These are phyloP conservation scores for Drechslerella coelobrocha DNA, from an alignment of 2,329 filamentous ascomycete genomes.

Conservation along the genomic window DNA sequence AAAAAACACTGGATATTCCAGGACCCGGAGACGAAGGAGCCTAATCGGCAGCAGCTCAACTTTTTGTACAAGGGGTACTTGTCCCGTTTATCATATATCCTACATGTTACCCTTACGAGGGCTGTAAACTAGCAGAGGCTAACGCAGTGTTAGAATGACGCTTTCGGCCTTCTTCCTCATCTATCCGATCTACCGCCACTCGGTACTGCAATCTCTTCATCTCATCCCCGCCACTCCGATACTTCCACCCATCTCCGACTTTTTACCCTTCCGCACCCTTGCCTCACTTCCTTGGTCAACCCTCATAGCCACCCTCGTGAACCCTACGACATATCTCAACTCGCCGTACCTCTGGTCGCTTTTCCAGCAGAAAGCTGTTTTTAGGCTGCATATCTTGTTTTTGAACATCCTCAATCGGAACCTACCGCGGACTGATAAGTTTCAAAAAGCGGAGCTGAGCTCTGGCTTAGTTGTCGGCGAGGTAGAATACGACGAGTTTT, in stretches of 20 bases:
- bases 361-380: slow-evolving; percentile 44
- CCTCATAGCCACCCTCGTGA: slow-evolving; percentile 43
- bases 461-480: slow-evolving; percentile 43
- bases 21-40: slow-evolving; percentile 52
- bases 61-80: slow-evolving; percentile 47
- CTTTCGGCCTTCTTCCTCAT: slow-evolving; percentile 53
- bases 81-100: not conserved
- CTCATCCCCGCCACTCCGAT: slow-evolving; percentile 52
- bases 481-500: slow-evolving; percentile 46
- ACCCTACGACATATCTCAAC: slow-evolving; percentile 47
- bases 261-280: slow-evolving; percentile 52
- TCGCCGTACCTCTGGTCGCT: slow-evolving; percentile 48
- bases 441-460: slow-evolving; percentile 36
- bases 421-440: slow-evolving; percentile 44
- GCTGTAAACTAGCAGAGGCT: slow-evolving; percentile 2
- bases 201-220: slow-evolving; percentile 54
- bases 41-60: slow-evolving; percentile 49
- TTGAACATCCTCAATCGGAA: slow-evolving; percentile 46
- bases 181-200: slow-evolving; percentile 55
- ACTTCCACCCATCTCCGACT: slow-evolving; percentile 51
- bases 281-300: slow-evolving; percentile 45
- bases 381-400: slow-evolving; percentile 44
- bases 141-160: slow-evolving; percentile 50
- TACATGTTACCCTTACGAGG: too few species aligned
- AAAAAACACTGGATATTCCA: slow-evolving; percentile 52